A percentile compares a stretch with the other conserved stretches of the same genome.
These are phyloP conservation scores for Bolboschoenoplectus hybrid DNA, from an alignment of 202 grass and related monocot species.

Conservation along the genomic window DNA sequence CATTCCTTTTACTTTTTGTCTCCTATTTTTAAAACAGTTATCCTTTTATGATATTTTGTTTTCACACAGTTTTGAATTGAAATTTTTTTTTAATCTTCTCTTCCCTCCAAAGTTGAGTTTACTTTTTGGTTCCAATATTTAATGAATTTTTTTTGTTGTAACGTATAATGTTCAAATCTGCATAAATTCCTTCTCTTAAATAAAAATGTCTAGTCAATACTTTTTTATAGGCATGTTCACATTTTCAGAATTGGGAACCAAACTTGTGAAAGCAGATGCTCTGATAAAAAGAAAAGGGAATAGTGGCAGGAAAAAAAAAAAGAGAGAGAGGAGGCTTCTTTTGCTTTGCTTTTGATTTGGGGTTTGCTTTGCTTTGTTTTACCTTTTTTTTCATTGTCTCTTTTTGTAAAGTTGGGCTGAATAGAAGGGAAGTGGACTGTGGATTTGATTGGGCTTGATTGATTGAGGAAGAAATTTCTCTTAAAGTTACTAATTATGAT, in stretches of 20 bases:
- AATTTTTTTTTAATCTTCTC: neutral
- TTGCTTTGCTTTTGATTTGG: conserved; percentile 11
- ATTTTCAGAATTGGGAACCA: neutral
- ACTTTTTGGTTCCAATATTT: neutral
- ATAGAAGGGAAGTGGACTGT: neutral
- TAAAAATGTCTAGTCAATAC: neutral
- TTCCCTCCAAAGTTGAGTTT: no score
- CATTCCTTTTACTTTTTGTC: neutral
- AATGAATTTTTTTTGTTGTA: neutral
- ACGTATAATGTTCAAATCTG: neutral
- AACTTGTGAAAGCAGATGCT: neutral
- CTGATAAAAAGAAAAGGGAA: conserved; percentile 6
- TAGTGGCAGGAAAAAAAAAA: conserved; percentile 19
- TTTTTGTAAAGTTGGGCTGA: conserved; percentile 32
- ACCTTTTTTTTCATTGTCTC: conserved; percentile 10
- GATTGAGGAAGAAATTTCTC: conserved; percentile 6
- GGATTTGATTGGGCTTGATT: neutral
- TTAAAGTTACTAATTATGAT: conserved; percentile 8
- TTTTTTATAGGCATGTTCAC: neutral
- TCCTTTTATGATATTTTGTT: neutral
- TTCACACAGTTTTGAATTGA: no score
- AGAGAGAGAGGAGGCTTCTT: neutral
- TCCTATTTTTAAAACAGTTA: conserved; percentile 5
- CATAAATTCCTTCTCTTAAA: neutral
- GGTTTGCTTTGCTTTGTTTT: neutral